Conservation (phyloP, 768 basidiomycete species). For the Rubroboletus pulcherrimus region DNA sequence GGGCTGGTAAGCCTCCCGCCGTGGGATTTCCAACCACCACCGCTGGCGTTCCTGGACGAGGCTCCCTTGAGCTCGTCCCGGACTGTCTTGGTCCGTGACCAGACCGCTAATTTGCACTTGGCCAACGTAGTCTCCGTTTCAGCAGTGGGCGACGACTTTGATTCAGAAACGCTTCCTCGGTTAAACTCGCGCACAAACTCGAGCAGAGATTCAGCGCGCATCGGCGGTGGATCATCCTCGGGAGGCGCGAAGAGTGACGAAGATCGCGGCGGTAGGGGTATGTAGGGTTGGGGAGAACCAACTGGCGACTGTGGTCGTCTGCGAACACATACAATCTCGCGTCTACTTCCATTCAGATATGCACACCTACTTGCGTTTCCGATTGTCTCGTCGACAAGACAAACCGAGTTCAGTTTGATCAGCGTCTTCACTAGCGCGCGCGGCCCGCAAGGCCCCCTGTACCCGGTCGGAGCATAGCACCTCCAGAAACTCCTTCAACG, state of each 20-base stretch:
- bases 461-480: conserved; percentile 46
- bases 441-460: conserved; percentile 56
- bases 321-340: background rate
- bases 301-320: conserved; percentile 53
- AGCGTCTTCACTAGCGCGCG: conserved; percentile 49
- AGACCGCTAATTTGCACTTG: conserved; percentile 49
- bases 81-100: conserved; percentile 36
- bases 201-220: conserved; percentile 45
- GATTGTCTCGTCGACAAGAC: conserved; percentile 44
- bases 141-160: background rate
- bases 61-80: conserved; percentile 9
- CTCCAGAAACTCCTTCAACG: conserved; percentile 47
- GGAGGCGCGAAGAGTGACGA: conserved; percentile 41
- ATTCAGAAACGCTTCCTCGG: conserved; percentile 19
- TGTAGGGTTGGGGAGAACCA: conserved; percentile 57
- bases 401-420: conserved; percentile 50
- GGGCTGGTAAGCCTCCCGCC: conserved; percentile 19
- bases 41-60: background rate
- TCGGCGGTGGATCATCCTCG: conserved; percentile 34
- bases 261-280: conserved; percentile 36
- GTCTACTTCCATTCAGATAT: background rate
- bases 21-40: conserved; percentile 8
- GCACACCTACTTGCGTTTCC: conserved; percentile 53
- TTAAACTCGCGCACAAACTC: conserved; percentile 62
- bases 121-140: background rate